phyloP scores from a whole-genome alignment of 495 filamentous ascomycete species.

The Talaromyces trachyspermus region DNA sequence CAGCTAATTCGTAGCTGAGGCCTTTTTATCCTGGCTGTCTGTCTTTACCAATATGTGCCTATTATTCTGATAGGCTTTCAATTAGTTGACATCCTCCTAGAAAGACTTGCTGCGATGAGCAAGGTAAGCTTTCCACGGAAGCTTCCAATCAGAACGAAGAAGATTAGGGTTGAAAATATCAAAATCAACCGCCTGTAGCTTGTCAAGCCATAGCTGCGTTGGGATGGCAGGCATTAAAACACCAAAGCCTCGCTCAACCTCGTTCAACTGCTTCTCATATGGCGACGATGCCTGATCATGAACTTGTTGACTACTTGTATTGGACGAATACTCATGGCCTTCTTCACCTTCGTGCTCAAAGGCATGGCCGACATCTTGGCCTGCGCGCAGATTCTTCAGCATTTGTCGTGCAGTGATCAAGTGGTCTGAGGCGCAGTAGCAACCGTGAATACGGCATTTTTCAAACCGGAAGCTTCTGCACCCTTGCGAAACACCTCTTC shows the following conservation, averaged over 20 bases:
- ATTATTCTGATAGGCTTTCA: too few relatives aligned
- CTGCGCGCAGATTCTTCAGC: slow-evolving; percentile 68
- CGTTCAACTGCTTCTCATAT: slow-evolving; percentile 36
- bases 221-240: slow-evolving; percentile 74
- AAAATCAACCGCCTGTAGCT: slow-evolving; percentile 72
- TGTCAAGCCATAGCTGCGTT: slow-evolving; percentile 68
- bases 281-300: slow-evolving; percentile 21
- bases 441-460: slow-evolving; percentile 85
- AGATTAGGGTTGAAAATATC: slow-evolving; percentile 64
- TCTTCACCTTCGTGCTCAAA: slow-evolving; percentile 80
- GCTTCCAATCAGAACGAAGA: slow-evolving; percentile 69
- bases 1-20: too few relatives aligned
- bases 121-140: slow-evolving; percentile 81
- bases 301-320: too few relatives aligned
- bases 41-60: too few relatives aligned
- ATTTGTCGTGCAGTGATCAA: slow-evolving; percentile 89
- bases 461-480: slow-evolving; percentile 63
- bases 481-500: slow-evolving; percentile 84
- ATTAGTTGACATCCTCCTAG: too few relatives aligned
- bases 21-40: too few relatives aligned
- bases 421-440: slow-evolving; percentile 92
- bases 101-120: slow-evolving; percentile 56
- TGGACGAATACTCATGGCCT: slow-evolving; percentile 56
- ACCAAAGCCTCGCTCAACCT: slow-evolving; percentile 63
- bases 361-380: slow-evolving; percentile 67